Percentiles rank a stretch among this genome's conserved stretches.
Evolutionary conservation across 768 basidiomycete species (phyloP).

Genomic region (Suillus cothurnatus): DNA sequence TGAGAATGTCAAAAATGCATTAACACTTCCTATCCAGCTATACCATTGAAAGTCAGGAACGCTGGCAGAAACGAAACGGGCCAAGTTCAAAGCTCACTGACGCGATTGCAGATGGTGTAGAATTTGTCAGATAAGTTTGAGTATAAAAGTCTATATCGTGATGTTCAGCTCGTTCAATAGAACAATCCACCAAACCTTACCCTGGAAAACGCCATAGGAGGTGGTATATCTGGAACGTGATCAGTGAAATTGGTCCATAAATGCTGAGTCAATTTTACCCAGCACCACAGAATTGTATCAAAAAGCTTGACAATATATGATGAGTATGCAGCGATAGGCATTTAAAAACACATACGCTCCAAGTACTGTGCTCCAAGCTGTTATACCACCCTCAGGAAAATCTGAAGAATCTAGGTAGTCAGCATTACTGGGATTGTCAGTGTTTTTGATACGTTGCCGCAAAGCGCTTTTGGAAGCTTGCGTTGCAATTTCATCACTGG

Average conservation of each 20-base stretch:
- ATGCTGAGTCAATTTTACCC: constrained; percentile 25
- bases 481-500: not conserved
- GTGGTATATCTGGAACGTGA: constrained; percentile 30
- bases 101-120: constrained; percentile 40
- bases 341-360: constrained; percentile 24
- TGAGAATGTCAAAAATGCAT: constrained; percentile 45
- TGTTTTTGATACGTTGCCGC: not conserved
- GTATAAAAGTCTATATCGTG: constrained; percentile 39
- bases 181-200: constrained; percentile 12
- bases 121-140: constrained; percentile 36
- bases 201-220: constrained; percentile 46
- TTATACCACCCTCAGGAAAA: constrained; percentile 27
- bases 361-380: constrained; percentile 26
- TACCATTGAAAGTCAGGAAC: constrained; percentile 3
- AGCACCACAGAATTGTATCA: constrained; percentile 41
- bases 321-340: not conserved
- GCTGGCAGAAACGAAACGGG: not conserved
- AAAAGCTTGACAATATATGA: constrained; percentile 26
- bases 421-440: not conserved
- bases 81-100: constrained; percentile 15
- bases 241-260: not conserved
- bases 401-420: not conserved
- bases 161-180: not conserved
- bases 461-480: not conserved
- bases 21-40: constrained; percentile 52